These are phyloP conservation scores for Alisma plantagoaquatica DNA, from an alignment of 106 monocot species.

Conservation along the genomic window DNA sequence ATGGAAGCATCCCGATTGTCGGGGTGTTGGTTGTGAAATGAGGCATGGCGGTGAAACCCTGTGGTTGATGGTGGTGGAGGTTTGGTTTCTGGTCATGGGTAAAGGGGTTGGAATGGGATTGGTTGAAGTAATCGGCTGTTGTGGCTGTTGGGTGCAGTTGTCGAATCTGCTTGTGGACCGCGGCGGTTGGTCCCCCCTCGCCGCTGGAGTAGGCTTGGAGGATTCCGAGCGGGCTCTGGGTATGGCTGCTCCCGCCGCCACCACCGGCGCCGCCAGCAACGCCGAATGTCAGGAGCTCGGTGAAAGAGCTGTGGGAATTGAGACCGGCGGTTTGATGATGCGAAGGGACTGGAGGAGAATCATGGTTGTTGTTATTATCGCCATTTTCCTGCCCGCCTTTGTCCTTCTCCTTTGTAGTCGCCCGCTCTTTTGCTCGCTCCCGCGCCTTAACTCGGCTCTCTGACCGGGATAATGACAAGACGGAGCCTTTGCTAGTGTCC, in stretches of 20 bases:
- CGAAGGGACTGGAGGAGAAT: too few species aligned
- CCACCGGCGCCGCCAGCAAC: background rate
- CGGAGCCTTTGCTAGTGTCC: constrained; percentile 89
- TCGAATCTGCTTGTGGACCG: constrained; percentile 29
- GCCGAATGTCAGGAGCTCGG: constrained; percentile 88
- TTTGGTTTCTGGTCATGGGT: constrained; percentile 16
- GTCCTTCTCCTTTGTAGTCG: constrained; percentile 34
- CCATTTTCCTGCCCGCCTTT: constrained; percentile 19
- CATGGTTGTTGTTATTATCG: constrained; percentile 1
- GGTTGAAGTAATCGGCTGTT: constrained; percentile 63
- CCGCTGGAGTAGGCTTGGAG: constrained; percentile 7
- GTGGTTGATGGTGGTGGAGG: constrained; percentile 23
- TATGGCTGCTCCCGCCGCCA: constrained; percentile 1
- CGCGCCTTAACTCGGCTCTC: constrained; percentile 52
- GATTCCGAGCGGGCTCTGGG: constrained; percentile 3
- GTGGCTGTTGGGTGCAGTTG: constrained; percentile 23
- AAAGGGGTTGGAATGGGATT: constrained; percentile 25
- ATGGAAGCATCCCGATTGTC: constrained; percentile 43
- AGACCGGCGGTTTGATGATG: too few species aligned
- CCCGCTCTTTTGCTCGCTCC: constrained; percentile 42
- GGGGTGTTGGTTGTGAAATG: constrained; percentile 51
- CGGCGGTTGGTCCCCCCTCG: too few species aligned
- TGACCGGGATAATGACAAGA: constrained; percentile 68
- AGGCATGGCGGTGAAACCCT: constrained; percentile 27
- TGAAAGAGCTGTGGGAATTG: constrained; percentile 61